phyloP scores from a whole-genome alignment of 1,284 basidiomycete species.

The Volvariella volvacea region DNA sequence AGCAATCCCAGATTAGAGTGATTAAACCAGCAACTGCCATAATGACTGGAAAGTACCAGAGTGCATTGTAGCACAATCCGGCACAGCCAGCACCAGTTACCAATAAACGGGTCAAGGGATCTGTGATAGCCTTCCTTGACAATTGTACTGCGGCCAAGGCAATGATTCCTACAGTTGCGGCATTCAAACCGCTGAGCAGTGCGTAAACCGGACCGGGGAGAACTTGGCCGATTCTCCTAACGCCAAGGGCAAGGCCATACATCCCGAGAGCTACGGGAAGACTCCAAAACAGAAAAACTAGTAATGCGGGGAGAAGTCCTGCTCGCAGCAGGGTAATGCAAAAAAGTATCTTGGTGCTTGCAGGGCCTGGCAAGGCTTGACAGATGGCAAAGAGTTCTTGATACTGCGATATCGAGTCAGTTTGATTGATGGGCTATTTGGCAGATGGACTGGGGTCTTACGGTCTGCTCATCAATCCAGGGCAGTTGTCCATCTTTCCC shows the following conservation, averaged over 20 bases:
- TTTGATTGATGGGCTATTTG: not conserved
- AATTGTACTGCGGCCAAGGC: constrained; percentile 50
- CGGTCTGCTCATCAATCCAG: constrained; percentile 31
- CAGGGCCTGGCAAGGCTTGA: constrained; percentile 30
- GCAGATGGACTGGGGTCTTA: constrained; percentile 10
- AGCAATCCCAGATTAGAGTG: constrained; percentile 27
- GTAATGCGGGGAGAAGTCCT: constrained; percentile 22
- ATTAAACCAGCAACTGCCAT: constrained; percentile 25
- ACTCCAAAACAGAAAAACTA: constrained; percentile 27
- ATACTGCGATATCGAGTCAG: constrained; percentile 16
- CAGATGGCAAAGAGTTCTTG: constrained; percentile 28
- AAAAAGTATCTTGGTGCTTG: constrained; percentile 31
- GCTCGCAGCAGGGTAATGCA: constrained; percentile 26
- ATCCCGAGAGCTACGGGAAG: constrained; percentile 46
- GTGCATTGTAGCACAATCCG: constrained; percentile 44
- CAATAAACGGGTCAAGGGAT: constrained; percentile 38
- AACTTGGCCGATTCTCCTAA: constrained; percentile 34
- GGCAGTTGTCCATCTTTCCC: constrained; percentile 19
- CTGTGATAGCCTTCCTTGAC: constrained; percentile 39
- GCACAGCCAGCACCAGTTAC: constrained; percentile 38
- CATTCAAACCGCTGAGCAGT: constrained; percentile 50
- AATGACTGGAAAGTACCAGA: constrained; percentile 35
- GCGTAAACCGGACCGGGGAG: constrained; percentile 45
- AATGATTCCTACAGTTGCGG: constrained; percentile 51
- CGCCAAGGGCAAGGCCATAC: constrained; percentile 43